Evolutionary conservation across 345 rosid genomes (phyloP).

Genomic region (Jatropha curcas): DNA sequence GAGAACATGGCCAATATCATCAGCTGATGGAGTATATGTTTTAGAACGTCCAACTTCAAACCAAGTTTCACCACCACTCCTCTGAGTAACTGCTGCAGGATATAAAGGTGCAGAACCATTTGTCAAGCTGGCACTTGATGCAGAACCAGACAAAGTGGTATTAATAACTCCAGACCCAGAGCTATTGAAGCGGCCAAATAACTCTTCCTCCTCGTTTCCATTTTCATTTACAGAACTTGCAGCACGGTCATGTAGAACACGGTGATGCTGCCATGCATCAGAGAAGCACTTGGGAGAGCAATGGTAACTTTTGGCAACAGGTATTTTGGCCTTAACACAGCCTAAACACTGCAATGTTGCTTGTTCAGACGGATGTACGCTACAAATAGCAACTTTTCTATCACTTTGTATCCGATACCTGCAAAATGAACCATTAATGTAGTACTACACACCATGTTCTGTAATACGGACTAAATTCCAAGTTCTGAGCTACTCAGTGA

Average conservation of each 20-base stretch:
- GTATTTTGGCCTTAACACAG: slow-evolving; percentile 81
- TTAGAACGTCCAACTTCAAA: slow-evolving; percentile 91
- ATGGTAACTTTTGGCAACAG: slow-evolving; percentile 86
- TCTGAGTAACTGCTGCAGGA: slow-evolving; percentile 67
- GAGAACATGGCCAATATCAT: slow-evolving; percentile 89
- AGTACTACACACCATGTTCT: neutral
- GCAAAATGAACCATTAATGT: slow-evolving; percentile 29
- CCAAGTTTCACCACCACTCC: slow-evolving; percentile 87
- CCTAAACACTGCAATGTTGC: slow-evolving; percentile 93
- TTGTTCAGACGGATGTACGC: slow-evolving; percentile 85
- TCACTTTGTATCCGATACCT: slow-evolving; percentile 96
- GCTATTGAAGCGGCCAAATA: slow-evolving; percentile 76
- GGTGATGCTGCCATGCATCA: slow-evolving; percentile 99
- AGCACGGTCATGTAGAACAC: slow-evolving; percentile 91
- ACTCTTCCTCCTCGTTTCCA: slow-evolving; percentile 89
- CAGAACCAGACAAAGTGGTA: slow-evolving; percentile 62
- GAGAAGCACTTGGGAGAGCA: slow-evolving; percentile 91
- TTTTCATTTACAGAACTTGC: slow-evolving; percentile 75
- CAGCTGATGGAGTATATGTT: slow-evolving; percentile 92
- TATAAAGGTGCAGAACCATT: slow-evolving; percentile 75
- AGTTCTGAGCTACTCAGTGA: slow-evolving; percentile 5
- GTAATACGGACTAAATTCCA: neutral
- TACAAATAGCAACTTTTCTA: slow-evolving; percentile 82
- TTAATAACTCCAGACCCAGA: slow-evolving; percentile 68
- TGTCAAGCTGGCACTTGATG: slow-evolving; percentile 59